A percentile compares a stretch with the other conserved stretches of the same genome.
Conservation (phyloP, 2,329 filamentous ascomycete species). For the Colletotrichum cordylinicola region DNA sequence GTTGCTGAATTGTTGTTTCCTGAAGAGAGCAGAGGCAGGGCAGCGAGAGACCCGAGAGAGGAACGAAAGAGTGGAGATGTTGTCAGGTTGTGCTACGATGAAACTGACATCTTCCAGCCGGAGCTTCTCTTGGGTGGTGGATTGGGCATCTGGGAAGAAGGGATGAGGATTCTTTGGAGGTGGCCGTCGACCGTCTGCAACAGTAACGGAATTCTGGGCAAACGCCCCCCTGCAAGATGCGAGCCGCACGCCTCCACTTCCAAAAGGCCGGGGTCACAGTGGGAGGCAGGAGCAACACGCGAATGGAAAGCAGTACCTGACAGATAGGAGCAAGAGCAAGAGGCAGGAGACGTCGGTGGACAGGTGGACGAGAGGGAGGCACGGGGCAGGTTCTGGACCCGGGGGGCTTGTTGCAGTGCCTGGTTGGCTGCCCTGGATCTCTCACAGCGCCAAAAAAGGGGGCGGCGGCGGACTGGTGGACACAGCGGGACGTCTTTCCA, state of each 20-base stretch:
- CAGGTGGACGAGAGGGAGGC: background rate
- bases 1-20: background rate
- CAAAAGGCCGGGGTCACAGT: background rate
- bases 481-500: conserved; percentile 1
- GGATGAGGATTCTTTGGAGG: conserved; percentile 18
- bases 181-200: background rate
- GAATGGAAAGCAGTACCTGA: background rate
- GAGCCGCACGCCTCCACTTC: conserved; percentile 8
- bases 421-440: background rate
- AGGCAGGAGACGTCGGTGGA: no score
- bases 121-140: conserved; percentile 15
- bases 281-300: background rate
- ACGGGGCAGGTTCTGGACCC: background rate
- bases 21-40: background rate
- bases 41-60: background rate
- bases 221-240: background rate
- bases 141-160: conserved; percentile 10
- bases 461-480: background rate
- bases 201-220: background rate
- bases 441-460: conserved; percentile 2
- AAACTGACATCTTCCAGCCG: conserved; percentile 19
- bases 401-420: background rate
- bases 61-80: conserved; percentile 12
- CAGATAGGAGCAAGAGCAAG: no score
- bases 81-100: conserved; percentile 23